Evolutionary conservation across 495 filamentous ascomycete species (phyloP).

Genomic region (Penicillium soppii): DNA sequence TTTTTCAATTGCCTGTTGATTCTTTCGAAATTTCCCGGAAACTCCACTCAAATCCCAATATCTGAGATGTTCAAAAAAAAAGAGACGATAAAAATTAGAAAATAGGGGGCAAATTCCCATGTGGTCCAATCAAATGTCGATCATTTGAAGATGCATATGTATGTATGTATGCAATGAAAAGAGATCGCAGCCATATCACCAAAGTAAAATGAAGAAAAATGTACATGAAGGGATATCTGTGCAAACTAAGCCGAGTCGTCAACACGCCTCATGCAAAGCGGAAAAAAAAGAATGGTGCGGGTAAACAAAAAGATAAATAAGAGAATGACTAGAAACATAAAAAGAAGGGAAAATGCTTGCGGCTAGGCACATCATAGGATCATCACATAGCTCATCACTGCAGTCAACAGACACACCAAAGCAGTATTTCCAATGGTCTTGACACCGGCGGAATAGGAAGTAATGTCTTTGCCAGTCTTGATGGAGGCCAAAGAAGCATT

Average conservation of each 20-base stretch:
- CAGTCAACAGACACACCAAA: neutral
- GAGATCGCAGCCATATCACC: neutral
- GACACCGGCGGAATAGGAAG: neutral
- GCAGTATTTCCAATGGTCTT: neutral
- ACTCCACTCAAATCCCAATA: no score
- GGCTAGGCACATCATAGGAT: neutral
- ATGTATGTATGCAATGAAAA: no score
- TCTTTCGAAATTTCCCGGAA: no score
- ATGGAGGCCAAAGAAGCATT: slow-evolving; percentile 18
- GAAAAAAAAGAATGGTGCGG: neutral
- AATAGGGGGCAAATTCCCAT: neutral
- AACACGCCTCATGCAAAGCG: neutral
- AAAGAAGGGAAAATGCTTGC: neutral
- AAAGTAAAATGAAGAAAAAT: neutral
- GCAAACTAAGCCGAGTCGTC: neutral
- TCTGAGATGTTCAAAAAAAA: no score
- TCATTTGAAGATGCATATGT: no score
- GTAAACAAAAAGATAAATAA: neutral
- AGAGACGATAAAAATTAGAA: no score
- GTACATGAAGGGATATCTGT: slow-evolving; percentile 3
- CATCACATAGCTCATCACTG: neutral
- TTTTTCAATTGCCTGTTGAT: no score
- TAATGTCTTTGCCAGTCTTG: slow-evolving; percentile 4
- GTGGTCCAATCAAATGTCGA: no score
- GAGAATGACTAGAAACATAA: neutral